Base-by-base conservation (phyloP, 1,284 basidiomycete genomes). In the Lentinula novae-zelandiae region DNA sequence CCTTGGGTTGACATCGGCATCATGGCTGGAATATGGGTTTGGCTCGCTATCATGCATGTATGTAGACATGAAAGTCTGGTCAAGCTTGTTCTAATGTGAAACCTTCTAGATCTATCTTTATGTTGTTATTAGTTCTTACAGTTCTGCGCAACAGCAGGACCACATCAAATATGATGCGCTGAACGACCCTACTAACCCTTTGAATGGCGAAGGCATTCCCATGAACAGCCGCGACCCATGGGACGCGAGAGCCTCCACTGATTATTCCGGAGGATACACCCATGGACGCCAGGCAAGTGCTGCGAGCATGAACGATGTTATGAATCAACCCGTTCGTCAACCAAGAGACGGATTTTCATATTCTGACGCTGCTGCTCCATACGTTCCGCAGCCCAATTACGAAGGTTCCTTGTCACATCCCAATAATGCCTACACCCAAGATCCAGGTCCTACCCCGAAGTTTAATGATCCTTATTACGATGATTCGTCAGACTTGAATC, bases 1-100 rank as follows among this genome's bases (percentile, higher is more conserved):
- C 81, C 93, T 6, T 96, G 93, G 93, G 90, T 92, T 5, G 90
- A 92, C 69, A 77, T 96, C n/a, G 95, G 95, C 40, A 76, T 96
- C 64, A 95, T 96, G 93, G 90, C 81, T 20, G 91, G 84, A 3
- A 76, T 95, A 17, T 96, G 93, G 91, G 73, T 90, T 5, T 70
- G 95, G 10, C 78, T 96, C 34, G 84, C 83, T 22, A 76, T 90
- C 58, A 78, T 91, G 57, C 92, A 96, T 75, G 88, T 90, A 70
- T 68, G 72, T 71, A 69, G 61, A 63, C 36, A 42, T 57, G 12
- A 36, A 33, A 20, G 5, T 31, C 7, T 17, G 42, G 42, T 53
- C 22, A 40, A 36, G 20, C 27, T 36, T 39, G 33, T 46, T 60
- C 36, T 60, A 36, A 38, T 17, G 42, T 36, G 57, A 63, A 61